Base-by-base conservation (phyloP, 805 yeast species). In the Ogataea ganodermae region DNA sequence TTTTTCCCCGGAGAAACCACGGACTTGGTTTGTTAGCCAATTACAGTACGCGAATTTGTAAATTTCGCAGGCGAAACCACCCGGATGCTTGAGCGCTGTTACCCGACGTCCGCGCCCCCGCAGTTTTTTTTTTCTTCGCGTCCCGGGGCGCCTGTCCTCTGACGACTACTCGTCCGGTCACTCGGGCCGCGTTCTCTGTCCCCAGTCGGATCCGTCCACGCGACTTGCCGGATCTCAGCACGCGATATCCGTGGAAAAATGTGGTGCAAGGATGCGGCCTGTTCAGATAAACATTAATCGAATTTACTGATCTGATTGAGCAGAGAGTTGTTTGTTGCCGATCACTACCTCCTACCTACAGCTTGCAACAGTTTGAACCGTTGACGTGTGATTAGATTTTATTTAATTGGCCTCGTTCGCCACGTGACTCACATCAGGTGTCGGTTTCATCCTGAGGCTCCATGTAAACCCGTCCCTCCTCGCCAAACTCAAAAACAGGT, bases 21-120 rank as follows among this genome's bases (percentile, higher is more conserved):
- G 54, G 54, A 50, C 44, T 44, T 32, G 40, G 9, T 14, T 35
- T 31, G 28, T 41, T 40, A 46, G 49, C 54, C 54, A 50, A 50
- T 50, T 43, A 42, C 32, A 33, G 20, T 26, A 20, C 37, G 43
- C 36, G 41, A 50, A 50, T 35, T 47, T 44, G 54, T 50, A 42
- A 49, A 35, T 38, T 36, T 46, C 48, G 49, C 40, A 24, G 17
- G n/a, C 22, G 17, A 22, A 22, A 20, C 31, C 30, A 4, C 28
- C 18, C 46, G 46, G 46, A 43, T 24, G 22, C 32, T 17, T n/a
- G 24, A 13, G 20, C 23, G 45, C 38, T 33, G 45, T 33, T 42
- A 31, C 38, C 45, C 45, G 45, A 31, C 30, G 40, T 20, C 35
- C 35, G 42, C 30, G 42, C 21, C 28, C 42, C 39, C 31, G 36